phyloP scores from a whole-genome alignment of 805 yeast genomes.

The Schizosaccharomyces octosporus region DNA sequence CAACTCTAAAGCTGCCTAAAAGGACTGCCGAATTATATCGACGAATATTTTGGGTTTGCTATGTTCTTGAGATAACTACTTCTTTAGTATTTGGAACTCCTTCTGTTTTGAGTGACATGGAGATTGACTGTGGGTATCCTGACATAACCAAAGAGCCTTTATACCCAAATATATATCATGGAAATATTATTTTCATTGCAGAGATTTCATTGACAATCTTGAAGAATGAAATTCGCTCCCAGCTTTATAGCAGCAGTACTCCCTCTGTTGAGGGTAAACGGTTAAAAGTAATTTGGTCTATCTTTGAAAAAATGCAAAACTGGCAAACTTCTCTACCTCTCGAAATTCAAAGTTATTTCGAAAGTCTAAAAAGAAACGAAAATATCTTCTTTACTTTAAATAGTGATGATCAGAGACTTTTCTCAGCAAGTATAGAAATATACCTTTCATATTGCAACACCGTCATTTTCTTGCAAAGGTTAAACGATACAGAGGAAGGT shows the following conservation, averaged over 20 bases:
- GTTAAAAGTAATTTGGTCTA: not conserved
- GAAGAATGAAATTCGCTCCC: not conserved
- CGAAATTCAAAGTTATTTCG: not conserved
- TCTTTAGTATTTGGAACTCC: not conserved
- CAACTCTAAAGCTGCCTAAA: not conserved
- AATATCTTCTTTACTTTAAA: not conserved
- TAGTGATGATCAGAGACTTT: not conserved
- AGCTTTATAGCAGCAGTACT: not conserved
- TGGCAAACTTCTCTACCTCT: not conserved
- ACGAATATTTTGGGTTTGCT: not conserved
- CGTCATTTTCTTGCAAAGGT: not conserved
- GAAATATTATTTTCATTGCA: not conserved
- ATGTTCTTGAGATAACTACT: not conserved
- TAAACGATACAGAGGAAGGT: not conserved
- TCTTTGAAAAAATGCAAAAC: not conserved
- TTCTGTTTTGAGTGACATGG: not conserved
- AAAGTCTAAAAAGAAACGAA: not conserved
- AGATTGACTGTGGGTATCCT: not conserved
- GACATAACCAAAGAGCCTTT: not conserved
- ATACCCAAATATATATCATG: not conserved
- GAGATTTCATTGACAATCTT: not conserved
- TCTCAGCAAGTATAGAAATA: not conserved
- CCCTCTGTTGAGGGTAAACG: not conserved
- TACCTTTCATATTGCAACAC: not conserved
- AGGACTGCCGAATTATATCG: not conserved